Conservation (phyloP, 2,329 filamentous ascomycete genomes). For the Curvularia spicifera region DNA sequence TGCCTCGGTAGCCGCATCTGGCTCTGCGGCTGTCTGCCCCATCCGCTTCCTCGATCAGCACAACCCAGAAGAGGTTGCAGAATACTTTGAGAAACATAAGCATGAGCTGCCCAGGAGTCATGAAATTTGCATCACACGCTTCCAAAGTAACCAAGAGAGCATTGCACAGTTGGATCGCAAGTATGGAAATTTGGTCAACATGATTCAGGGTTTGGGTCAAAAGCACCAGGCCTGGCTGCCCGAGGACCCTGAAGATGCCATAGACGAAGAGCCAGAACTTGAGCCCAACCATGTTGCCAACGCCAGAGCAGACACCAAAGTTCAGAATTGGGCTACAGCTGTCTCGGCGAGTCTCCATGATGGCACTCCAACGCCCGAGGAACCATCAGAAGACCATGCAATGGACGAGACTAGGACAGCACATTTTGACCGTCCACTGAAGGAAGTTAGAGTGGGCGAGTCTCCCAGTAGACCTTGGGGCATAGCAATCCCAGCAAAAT, state of each 20-base stretch:
- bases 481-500: conserved; percentile 74
- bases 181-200: conserved; percentile 88
- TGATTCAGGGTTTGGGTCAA: conserved; percentile 88
- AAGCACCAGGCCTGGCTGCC: conserved; percentile 89
- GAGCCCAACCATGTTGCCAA: conserved; percentile 52
- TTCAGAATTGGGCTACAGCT: conserved; percentile 84
- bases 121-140: conserved; percentile 87
- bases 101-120: conserved; percentile 94
- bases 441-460: conserved; percentile 91
- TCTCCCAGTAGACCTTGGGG: conserved; percentile 94
- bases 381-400: conserved; percentile 46
- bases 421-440: conserved; percentile 82
- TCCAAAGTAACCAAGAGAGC: conserved; percentile 84
- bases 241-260: conserved; percentile 56
- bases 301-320: conserved; percentile 68
- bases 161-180: conserved; percentile 91
- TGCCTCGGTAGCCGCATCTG: conserved; percentile 49
- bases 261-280: conserved; percentile 55
- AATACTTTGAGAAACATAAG: conserved; percentile 94
- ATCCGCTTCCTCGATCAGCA: conserved; percentile 93
- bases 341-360: conserved; percentile 66
- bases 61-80: conserved; percentile 88
- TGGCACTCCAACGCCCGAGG: conserved; percentile 47
- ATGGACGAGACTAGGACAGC: conserved; percentile 68
- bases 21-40: conserved; percentile 73